Evolutionary conservation across 2,329 filamentous ascomycete species (phyloP).

Genomic region (Iodosphaeria phyllophila): DNA sequence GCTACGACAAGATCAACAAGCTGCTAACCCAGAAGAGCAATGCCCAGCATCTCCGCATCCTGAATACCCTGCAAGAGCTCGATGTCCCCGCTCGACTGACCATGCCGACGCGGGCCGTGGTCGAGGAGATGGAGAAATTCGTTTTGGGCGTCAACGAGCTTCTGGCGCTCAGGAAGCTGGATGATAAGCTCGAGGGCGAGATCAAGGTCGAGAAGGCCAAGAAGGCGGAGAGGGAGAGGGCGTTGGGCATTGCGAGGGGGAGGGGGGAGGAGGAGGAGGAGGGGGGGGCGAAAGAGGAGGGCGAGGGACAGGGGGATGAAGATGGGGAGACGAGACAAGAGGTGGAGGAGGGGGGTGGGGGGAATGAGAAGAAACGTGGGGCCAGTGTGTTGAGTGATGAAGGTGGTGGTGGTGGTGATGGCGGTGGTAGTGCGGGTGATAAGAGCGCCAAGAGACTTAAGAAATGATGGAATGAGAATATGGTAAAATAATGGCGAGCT

Average conservation of each 20-base stretch:
- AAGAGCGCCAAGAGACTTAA: conserved; percentile 38
- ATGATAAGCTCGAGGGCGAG: conserved; percentile 60
- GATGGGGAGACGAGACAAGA: conserved; percentile 1
- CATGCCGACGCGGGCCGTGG: conserved; percentile 58
- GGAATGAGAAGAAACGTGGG: conserved; percentile 50
- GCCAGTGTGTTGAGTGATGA: conserved; percentile 69
- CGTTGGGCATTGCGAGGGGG: conserved; percentile 5
- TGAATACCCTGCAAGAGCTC: conserved; percentile 50
- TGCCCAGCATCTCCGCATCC: conserved; percentile 58
- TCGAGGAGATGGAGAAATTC: conserved; percentile 52
- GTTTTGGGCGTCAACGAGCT: conserved; percentile 48
- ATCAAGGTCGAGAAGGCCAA: conserved; percentile 40
- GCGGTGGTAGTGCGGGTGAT: conserved; percentile 46
- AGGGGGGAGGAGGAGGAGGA: conserved; percentile 12
- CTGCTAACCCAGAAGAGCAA: conserved; percentile 60
- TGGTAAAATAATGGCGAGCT: too few relatives aligned
- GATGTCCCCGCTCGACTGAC: conserved; percentile 50
- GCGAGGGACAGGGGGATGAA: neutral
- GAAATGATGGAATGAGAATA: conserved; percentile 26
- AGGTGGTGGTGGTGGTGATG: too few relatives aligned
- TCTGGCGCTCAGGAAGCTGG: conserved; percentile 54
- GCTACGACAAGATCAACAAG: conserved; percentile 66
- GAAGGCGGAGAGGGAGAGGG: conserved; percentile 31
- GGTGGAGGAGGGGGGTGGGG: conserved; percentile 1
- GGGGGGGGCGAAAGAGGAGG: conserved; percentile 2